Percentiles rank a stretch among this genome's conserved stretches.
phyloP scores from a whole-genome alignment of 1,284 basidiomycete species.

The Moesziomyces parantarcticus region DNA sequence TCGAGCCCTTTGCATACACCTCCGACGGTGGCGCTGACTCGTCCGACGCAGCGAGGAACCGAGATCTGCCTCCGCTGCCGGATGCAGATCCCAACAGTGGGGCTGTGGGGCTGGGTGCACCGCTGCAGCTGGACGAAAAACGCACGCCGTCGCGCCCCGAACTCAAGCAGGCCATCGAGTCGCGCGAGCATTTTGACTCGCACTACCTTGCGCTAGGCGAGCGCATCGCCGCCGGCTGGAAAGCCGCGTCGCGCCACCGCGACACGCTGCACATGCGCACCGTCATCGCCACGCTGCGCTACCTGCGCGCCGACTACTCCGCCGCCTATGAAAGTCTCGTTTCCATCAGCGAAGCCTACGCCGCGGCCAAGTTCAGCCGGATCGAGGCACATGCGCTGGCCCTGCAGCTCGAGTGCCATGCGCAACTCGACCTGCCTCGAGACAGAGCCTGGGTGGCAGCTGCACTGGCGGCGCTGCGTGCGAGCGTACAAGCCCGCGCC shows the following conservation, averaged over 20 bases:
- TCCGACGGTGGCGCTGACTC: not conserved
- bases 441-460: conserved; percentile 81
- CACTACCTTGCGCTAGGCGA: conserved; percentile 73
- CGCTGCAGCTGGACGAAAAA: conserved; percentile 12
- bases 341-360: conserved; percentile 69
- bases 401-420: conserved; percentile 76
- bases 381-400: conserved; percentile 81
- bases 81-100: conserved; percentile 2
- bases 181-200: conserved; percentile 65
- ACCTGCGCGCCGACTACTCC: conserved; percentile 61
- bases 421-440: conserved; percentile 72
- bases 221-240: conserved; percentile 83
- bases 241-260: conserved; percentile 79
- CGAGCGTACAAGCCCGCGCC: conserved; percentile 2
- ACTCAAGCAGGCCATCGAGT: conserved; percentile 75
- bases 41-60: not conserved
- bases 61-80: conserved; percentile 42
- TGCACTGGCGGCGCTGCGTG: conserved; percentile 33
- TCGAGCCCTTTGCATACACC: conserved; percentile 73
- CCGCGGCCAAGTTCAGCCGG: conserved; percentile 76
- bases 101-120: conserved; percentile 10
- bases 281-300: conserved; percentile 83
- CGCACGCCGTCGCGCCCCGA: conserved; percentile 71
- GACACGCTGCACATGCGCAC: conserved; percentile 85
- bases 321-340: conserved; percentile 23